Conservation (phyloP, 257 asterid species). For the Plantago ovata region DNA sequence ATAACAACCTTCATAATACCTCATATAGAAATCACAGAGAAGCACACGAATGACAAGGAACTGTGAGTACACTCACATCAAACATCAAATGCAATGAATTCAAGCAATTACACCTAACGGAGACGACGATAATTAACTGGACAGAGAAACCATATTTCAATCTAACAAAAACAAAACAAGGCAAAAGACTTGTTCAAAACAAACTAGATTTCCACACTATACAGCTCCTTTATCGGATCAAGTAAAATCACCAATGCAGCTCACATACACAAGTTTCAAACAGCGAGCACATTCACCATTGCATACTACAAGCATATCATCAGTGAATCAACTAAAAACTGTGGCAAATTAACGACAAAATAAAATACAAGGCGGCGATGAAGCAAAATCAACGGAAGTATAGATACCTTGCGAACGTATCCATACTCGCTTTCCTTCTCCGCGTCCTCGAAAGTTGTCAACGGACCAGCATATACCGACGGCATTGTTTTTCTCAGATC, state of each 20-base stretch:
- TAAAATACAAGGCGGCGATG: too few species aligned
- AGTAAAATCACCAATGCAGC: not conserved
- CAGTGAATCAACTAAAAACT: not conserved
- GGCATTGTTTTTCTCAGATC: constrained; percentile 51
- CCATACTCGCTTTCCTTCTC: constrained; percentile 99
- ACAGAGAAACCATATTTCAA: too few species aligned
- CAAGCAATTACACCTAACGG: too few species aligned
- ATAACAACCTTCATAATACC: too few species aligned
- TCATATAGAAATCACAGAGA: too few species aligned
- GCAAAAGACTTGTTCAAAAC: too few species aligned
- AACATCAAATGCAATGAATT: too few species aligned
- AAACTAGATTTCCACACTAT: not conserved
- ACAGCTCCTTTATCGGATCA: not conserved
- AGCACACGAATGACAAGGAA: too few species aligned
- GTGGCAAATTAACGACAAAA: not conserved
- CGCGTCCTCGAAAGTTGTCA: constrained; percentile 97
- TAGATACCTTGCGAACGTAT: constrained; percentile 83
- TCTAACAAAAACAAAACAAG: too few species aligned
- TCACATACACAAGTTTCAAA: too few species aligned
- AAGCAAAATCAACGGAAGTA: not conserved
- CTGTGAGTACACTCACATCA: too few species aligned
- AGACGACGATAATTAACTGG: too few species aligned
- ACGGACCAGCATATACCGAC: constrained; percentile 59
- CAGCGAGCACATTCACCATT: not conserved
- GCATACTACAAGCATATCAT: not conserved